These are phyloP conservation scores for Pseudozyma sp. DNA, from an alignment of 1,284 basidiomycete genomes.

Conservation along the genomic window DNA sequence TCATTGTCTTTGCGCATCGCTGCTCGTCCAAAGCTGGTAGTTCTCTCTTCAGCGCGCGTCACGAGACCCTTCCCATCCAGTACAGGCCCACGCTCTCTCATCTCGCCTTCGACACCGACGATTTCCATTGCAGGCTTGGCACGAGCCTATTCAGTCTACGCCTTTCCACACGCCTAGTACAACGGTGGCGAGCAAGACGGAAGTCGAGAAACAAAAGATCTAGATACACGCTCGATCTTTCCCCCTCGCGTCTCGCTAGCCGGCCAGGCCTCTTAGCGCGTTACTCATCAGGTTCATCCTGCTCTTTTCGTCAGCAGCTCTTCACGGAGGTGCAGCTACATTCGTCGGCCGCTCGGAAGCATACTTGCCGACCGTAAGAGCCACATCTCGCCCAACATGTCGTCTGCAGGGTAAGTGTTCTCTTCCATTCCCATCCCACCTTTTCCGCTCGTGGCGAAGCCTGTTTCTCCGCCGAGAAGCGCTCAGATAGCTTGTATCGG, in stretches of 20 bases:
- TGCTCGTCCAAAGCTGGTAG: not conserved
- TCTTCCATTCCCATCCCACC: no score
- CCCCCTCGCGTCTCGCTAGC: constrained; percentile 6
- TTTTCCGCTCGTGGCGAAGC: no score
- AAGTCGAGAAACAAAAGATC: constrained; percentile 14
- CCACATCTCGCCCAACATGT: constrained; percentile 8
- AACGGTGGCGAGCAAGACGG: constrained; percentile 1
- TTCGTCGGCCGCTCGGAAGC: not conserved
- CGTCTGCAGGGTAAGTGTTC: constrained; percentile 38
- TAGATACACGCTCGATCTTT: constrained; percentile 25
- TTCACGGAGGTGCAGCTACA: not conserved
- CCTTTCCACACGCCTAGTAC: not conserved
- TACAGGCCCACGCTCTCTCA: not conserved
- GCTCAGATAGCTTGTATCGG: constrained; percentile 10
- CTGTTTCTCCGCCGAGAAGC: not conserved
- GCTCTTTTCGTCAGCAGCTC: not conserved
- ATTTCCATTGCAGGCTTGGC: constrained; percentile 15
- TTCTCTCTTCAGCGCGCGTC: constrained; percentile 2
- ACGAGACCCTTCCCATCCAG: not conserved
- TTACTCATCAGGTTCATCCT: not conserved
- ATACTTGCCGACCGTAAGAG: not conserved
- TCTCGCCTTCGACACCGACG: constrained; percentile 15
- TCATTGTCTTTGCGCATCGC: not conserved
- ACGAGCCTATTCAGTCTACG: constrained; percentile 13
- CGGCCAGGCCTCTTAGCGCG: constrained; percentile 1